Evolutionary conservation across 2,329 filamentous ascomycete genomes (phyloP).

Genomic region (Chaetomium sp.): DNA sequence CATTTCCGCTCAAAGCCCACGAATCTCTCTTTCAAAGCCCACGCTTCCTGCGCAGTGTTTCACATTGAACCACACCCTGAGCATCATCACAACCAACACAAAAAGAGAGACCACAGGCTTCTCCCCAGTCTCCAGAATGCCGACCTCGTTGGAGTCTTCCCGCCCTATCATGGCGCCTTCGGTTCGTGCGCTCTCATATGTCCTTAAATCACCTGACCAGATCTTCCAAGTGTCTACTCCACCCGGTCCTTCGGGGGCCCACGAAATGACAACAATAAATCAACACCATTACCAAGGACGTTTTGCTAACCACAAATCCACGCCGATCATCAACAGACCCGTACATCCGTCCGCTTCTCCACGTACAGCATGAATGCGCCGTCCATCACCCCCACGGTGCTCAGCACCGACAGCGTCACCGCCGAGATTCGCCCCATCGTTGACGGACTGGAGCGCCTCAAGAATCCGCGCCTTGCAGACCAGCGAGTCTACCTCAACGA

Average conservation of each 20-base stretch:
- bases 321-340: constrained; percentile 33
- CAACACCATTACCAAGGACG: not conserved
- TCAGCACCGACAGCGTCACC: constrained; percentile 47
- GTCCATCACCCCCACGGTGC: constrained; percentile 52
- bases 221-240: no score
- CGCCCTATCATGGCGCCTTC: constrained; percentile 58
- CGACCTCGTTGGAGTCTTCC: constrained; percentile 52
- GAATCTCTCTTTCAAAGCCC: no score
- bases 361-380: constrained; percentile 52
- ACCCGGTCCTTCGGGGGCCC: no score
- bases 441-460: constrained; percentile 75
- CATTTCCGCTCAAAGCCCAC: no score
- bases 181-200: constrained; percentile 38
- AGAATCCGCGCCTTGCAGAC: constrained; percentile 76
- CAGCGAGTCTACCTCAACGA: constrained; percentile 75
- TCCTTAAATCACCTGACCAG: no score
- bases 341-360: constrained; percentile 52
- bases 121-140: constrained; percentile 36
- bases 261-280: not conserved
- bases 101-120: not conserved
- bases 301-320: not conserved
- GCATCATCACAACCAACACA: not conserved
- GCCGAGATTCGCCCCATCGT: constrained; percentile 64
- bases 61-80: constrained; percentile 3
- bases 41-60: constrained; percentile 5